Conservation (phyloP, 441 rosid genomes). For the Croton setiger region DNA sequence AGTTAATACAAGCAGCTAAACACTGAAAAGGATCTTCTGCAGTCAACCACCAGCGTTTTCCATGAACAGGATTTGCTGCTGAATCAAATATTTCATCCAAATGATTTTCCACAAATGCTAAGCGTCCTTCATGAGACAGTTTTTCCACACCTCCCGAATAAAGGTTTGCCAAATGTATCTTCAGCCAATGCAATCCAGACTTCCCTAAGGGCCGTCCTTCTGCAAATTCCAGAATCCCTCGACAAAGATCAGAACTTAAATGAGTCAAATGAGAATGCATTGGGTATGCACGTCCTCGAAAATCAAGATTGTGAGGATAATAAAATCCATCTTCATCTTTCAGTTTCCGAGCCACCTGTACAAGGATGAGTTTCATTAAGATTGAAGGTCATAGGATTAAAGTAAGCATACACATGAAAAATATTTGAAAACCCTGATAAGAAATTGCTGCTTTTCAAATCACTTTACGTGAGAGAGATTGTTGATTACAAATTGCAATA, state of each 20-base stretch:
- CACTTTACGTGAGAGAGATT: neutral
- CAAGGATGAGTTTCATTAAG: constrained; percentile 22
- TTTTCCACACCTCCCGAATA: constrained; percentile 85
- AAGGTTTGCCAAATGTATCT: constrained; percentile 86
- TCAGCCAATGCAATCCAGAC: constrained; percentile 82
- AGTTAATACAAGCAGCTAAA: constrained; percentile 81
- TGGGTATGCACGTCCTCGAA: constrained; percentile 95
- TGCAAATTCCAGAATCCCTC: constrained; percentile 92
- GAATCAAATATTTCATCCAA: constrained; percentile 77
- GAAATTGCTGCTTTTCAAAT: neutral
- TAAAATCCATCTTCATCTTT: constrained; percentile 91
- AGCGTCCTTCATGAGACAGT: constrained; percentile 82
- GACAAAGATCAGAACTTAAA: constrained; percentile 88
- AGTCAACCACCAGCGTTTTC: constrained; percentile 85
- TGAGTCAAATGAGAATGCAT: constrained; percentile 96
- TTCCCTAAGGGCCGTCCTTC: constrained; percentile 86
- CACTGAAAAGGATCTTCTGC: constrained; percentile 99
- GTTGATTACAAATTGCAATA: constrained; percentile 1
- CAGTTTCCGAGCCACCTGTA: constrained; percentile 90
- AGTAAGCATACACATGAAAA: constrained; percentile 1
- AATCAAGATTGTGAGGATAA: constrained; percentile 96
- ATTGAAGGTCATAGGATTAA: constrained; percentile 24
- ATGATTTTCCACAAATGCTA: constrained; percentile 79
- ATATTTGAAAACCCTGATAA: constrained; percentile 1
- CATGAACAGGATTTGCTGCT: constrained; percentile 79